A percentile compares a stretch with the other conserved stretches of the same genome.
Conservation (phyloP, 2,329 filamentous ascomycete species). For the Chaetomiaceae sp. region DNA sequence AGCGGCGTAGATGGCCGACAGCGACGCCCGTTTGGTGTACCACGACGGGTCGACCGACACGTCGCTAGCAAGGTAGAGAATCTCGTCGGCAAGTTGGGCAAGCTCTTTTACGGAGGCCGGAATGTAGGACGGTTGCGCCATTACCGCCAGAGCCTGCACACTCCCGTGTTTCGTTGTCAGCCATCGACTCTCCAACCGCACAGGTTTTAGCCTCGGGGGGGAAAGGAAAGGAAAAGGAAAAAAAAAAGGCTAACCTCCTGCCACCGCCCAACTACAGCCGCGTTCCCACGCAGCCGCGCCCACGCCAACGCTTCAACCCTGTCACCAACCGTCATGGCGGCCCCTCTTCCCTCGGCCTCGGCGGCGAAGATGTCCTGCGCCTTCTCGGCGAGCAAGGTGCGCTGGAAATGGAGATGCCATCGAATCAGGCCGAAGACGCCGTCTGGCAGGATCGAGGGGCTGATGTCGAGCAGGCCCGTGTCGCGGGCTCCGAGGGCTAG, state of each 20-base stretch:
- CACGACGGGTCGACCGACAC: constrained; percentile 75
- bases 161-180: not conserved
- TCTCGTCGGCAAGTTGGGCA: constrained; percentile 80
- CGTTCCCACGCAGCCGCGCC: constrained; percentile 72
- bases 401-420: constrained; percentile 68
- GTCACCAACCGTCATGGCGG: constrained; percentile 35
- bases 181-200: not conserved
- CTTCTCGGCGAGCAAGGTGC: constrained; percentile 52
- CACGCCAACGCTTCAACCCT: constrained; percentile 70
- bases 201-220: not conserved
- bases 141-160: constrained; percentile 73
- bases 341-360: constrained; percentile 22
- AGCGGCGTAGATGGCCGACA: constrained; percentile 60
- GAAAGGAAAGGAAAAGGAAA: not conserved
- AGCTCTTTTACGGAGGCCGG: constrained; percentile 74
- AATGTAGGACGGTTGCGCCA: constrained; percentile 79
- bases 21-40: constrained; percentile 65
- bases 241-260: constrained; percentile 63
- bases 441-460: constrained; percentile 73
- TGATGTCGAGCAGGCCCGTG: constrained; percentile 81
- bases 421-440: constrained; percentile 74
- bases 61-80: constrained; percentile 83
- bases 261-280: constrained; percentile 67
- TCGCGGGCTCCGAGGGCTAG: constrained; percentile 77
- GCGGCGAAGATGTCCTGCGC: constrained; percentile 37